Conservation (phyloP, 2,329 filamentous ascomycete genomes). For the Alternaria gaisen region DNA sequence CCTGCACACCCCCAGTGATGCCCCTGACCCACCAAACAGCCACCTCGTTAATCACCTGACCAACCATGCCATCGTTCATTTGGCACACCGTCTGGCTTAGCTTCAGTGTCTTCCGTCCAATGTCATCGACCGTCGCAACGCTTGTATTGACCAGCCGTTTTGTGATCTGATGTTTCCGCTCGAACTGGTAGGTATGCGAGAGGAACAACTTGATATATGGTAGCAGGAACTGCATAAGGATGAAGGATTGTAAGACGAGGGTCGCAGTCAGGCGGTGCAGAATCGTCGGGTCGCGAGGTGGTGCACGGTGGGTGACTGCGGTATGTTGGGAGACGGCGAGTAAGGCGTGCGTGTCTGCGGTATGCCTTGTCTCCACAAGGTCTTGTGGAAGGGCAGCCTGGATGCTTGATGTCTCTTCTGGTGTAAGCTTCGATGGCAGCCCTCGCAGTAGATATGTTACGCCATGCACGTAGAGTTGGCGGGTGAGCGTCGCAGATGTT, state of each 20-base stretch:
- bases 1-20: constrained; percentile 71
- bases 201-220: constrained; percentile 68
- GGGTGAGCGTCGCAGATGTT: constrained; percentile 59
- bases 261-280: constrained; percentile 68
- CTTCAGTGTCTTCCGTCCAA: constrained; percentile 62
- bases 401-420: constrained; percentile 63
- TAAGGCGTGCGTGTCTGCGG: constrained; percentile 27
- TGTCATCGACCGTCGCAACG: constrained; percentile 61
- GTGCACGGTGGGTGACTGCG: constrained; percentile 7
- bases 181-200: constrained; percentile 66
- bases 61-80: constrained; percentile 72
- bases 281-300: constrained; percentile 54
- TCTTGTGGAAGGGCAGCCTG: constrained; percentile 60
- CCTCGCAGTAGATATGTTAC: constrained; percentile 71
- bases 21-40: constrained; percentile 70
- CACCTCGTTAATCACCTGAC: constrained; percentile 64
- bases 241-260: constrained; percentile 65
- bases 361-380: constrained; percentile 24
- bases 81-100: constrained; percentile 65
- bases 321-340: constrained; percentile 21
- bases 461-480: constrained; percentile 71
- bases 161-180: constrained; percentile 72
- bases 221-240: constrained; percentile 67
- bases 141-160: constrained; percentile 64
- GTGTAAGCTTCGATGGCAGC: constrained; percentile 66